Conservation (phyloP, 2,329 filamentous ascomycete species). For the Fusarium incarnatum region DNA sequence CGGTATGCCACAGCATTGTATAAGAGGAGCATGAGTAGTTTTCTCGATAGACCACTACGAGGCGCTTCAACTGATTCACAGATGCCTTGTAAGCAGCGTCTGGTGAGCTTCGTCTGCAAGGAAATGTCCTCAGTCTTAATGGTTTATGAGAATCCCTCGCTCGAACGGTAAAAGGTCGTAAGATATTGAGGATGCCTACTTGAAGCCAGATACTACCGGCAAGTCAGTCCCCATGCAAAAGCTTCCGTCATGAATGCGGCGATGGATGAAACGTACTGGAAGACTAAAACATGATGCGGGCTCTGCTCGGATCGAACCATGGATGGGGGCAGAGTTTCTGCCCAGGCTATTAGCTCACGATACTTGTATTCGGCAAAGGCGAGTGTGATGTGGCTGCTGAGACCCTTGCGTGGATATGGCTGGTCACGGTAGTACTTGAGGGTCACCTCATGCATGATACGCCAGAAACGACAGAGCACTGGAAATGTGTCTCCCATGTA, state of each 20-base stretch:
- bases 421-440: slow-evolving; percentile 45
- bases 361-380: slow-evolving; percentile 53
- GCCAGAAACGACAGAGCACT: slow-evolving; percentile 52
- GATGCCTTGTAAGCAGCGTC: slow-evolving; percentile 51
- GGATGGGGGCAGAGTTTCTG: slow-evolving; percentile 46
- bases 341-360: slow-evolving; percentile 55
- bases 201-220: slow-evolving; percentile 57
- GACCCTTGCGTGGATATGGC: slow-evolving; percentile 3
- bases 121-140: slow-evolving; percentile 46
- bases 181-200: slow-evolving; percentile 53
- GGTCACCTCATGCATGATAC: slow-evolving; percentile 51
- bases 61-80: slow-evolving; percentile 53
- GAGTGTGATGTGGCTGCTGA: slow-evolving; percentile 22
- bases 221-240: not conserved
- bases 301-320: slow-evolving; percentile 45
- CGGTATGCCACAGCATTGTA: slow-evolving; percentile 56
- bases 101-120: slow-evolving; percentile 42
- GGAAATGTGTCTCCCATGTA: slow-evolving; percentile 49
- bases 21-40: slow-evolving; percentile 50
- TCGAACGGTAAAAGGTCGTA: slow-evolving; percentile 41
- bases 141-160: slow-evolving; percentile 3
- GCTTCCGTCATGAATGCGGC: not conserved
- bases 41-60: slow-evolving; percentile 53
- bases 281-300: slow-evolving; percentile 51
- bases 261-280: slow-evolving; percentile 50